These are phyloP conservation scores for Flaveria ramosissima DNA, from an alignment of 129 eudicot species.

Conservation along the genomic window DNA sequence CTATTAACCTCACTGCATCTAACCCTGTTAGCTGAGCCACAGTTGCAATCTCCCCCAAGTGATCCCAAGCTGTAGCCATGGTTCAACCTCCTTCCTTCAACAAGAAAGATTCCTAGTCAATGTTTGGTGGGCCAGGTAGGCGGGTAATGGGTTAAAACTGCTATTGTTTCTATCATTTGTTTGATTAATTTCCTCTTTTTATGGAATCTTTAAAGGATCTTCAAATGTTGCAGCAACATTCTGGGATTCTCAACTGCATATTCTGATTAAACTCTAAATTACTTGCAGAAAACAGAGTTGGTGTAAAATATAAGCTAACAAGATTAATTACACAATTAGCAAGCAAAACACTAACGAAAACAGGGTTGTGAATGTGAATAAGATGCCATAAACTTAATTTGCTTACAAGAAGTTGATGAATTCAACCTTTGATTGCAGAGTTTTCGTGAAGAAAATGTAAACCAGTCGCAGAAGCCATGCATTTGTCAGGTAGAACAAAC, in stretches of 20 bases:
- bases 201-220: conserved; percentile 5
- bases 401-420: neutral
- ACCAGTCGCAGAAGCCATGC: neutral
- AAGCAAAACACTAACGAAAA: no score
- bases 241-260: conserved; percentile 15
- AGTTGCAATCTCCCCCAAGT: conserved; percentile 71
- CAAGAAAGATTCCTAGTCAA: neutral
- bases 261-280: neutral
- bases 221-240: neutral
- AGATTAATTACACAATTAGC: neutral
- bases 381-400: neutral
- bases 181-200: neutral
- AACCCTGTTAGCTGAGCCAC: conserved; percentile 74
- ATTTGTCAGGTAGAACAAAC: neutral
- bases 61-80: conserved; percentile 69
- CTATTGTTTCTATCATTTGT: no score
- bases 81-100: neutral
- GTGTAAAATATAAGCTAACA: neutral
- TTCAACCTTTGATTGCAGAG: neutral
- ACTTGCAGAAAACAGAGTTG: neutral
- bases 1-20: conserved; percentile 74
- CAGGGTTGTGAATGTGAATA: neutral
- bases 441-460: neutral
- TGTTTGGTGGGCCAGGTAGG: no score
- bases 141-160: no score